Conservation (phyloP, 305 asterid genomes). For the Rubia balearica region DNA sequence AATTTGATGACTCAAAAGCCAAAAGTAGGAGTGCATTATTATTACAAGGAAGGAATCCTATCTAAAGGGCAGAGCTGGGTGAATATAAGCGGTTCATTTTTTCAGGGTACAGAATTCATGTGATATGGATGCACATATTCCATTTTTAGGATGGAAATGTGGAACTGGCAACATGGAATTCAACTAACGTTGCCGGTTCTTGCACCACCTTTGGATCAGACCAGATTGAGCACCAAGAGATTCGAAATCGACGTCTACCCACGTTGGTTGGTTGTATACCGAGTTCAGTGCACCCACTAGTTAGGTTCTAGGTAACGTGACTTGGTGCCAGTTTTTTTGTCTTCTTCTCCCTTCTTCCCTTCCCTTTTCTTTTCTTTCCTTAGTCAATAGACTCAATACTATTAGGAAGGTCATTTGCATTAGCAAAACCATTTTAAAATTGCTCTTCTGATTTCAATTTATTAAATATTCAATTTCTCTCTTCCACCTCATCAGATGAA, state of each 20-base stretch:
- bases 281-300: background rate
- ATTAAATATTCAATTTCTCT: too few relatives aligned
- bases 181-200: background rate
- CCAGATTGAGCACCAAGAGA: background rate
- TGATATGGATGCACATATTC: background rate
- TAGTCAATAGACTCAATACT: too few relatives aligned
- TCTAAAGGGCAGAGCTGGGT: background rate
- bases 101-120: background rate
- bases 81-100: background rate
- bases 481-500: too few relatives aligned
- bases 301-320: background rate
- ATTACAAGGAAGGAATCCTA: background rate
- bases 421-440: too few relatives aligned
- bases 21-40: background rate
- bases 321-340: background rate
- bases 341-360: too few relatives aligned
- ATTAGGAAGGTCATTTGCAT: too few relatives aligned
- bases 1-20: background rate
- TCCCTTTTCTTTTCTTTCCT: background rate
- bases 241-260: background rate
- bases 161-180: background rate
- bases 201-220: background rate
- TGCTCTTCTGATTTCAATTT: too few relatives aligned
- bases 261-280: background rate
- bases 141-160: background rate